Base-by-base conservation (phyloP, 139 green algal genomes). In the Picochlorum sp. region DNA sequence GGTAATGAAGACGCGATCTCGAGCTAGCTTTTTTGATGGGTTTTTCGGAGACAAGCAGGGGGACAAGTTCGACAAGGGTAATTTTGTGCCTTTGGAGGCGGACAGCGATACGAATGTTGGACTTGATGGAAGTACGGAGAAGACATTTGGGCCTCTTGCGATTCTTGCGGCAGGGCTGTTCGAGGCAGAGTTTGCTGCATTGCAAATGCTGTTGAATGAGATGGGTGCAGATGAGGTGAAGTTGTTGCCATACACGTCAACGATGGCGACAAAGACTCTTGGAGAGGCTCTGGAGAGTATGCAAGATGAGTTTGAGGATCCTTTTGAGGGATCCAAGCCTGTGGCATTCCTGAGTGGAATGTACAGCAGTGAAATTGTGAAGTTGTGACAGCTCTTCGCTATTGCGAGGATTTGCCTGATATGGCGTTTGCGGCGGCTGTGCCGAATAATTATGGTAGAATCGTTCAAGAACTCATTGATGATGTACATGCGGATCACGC, bases 371-470 rank as follows among this genome's bases (percentile, higher is more conserved):
- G 61, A 66, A 44, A 32, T 66, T 18, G 32, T 69, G 7, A 69
- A 49, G 41, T 63, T 23, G 62, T 61, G n/a, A 21, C 13, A 7
- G 52, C 52, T 32, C 11, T 69, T n/a, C n/a, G 23, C 9, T 20
- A 67, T 37, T 67, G 62, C 49, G 21, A 67, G 8, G 45, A 21
- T 47, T 20, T 61, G 18, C 38, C 47, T 24, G 62, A 69, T 44
- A 38, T n/a, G 18, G 51, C 51, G 18, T 63, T 69, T 69, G 62
- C 62, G n/a, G 61, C 61, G n/a, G 61, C 61, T 16, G 61, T 66
- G 15, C 61, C 34, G 34, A 66, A 55, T 45, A 45, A n/a, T 55
- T 66, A 45, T 45, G 61, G 37, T 18, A 37, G 61, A 44, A 41
- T 49, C 15, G 10, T 66, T n/a, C 11, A 38, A 26, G 61, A 66